phyloP scores from a whole-genome alignment of 2,329 filamentous ascomycete genomes.

The Myriosclerotinia scirpicola region DNA sequence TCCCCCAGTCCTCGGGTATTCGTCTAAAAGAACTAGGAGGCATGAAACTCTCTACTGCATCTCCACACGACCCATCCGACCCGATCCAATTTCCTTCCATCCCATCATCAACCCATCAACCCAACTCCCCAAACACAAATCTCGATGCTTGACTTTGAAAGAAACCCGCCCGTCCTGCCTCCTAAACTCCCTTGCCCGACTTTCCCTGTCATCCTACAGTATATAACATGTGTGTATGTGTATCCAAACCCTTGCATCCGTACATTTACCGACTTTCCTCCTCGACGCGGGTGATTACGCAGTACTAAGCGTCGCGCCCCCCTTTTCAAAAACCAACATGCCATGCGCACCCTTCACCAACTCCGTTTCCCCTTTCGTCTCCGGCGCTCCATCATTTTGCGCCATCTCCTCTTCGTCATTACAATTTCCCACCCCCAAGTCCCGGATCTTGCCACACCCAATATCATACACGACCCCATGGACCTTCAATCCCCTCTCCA shows the following conservation, averaged over 20 bases:
- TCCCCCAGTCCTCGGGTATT: not conserved
- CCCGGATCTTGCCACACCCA: conserved; percentile 48
- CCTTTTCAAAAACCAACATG: conserved; percentile 51
- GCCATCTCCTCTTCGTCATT: conserved; percentile 24
- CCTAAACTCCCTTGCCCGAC: conserved; percentile 13
- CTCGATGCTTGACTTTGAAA: conserved; percentile 4
- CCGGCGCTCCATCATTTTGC: conserved; percentile 41
- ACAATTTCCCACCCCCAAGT: conserved; percentile 48
- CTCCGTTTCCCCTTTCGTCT: conserved; percentile 20
- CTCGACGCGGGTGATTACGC: not conserved
- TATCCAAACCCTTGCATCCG: conserved; percentile 28
- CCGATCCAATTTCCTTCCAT: not conserved
- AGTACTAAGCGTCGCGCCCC: conserved; percentile 43
- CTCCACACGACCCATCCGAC: not conserved
- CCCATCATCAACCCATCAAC: not conserved
- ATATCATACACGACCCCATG: conserved; percentile 78
- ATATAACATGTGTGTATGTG: not conserved
- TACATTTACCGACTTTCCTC: conserved; percentile 27
- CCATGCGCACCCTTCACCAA: conserved; percentile 48
- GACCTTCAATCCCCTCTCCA: conserved; percentile 68
- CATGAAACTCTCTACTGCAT: not conserved
- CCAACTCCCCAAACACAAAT: conserved; percentile 5
- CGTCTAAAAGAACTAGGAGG: not conserved
- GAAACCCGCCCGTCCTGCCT: not conserved
- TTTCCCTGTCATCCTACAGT: conserved; percentile 8